Base-by-base conservation (phyloP, 768 basidiomycete species). In the Leucogyrophana mollusca region DNA sequence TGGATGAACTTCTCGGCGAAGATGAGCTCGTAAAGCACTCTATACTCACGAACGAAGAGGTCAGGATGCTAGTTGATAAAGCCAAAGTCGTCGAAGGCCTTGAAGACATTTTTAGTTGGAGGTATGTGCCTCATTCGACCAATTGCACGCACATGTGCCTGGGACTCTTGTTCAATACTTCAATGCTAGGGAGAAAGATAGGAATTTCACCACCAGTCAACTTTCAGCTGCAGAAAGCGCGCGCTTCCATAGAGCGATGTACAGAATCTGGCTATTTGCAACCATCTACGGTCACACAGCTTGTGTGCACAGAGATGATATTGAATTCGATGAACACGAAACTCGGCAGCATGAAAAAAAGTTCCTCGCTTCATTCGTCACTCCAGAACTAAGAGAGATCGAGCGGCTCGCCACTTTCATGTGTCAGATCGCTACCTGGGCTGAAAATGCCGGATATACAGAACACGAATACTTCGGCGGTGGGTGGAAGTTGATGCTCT, bases 51-150 rank as follows among this genome's bases (percentile, higher is more conserved):
- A 10, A 33, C 53, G 21, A 56, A 50, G 64, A 65, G 45, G 52
- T 40, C 43, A 27, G 46, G 43, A 14, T 48, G 9, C 39, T 73
- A 16, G 53, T 53, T 10, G n/a, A 37, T 2, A 56, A 62, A 41
- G 64, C 62, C 9, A 20, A 37, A n/a, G 50, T 56, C 11, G 60
- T 68, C 16, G 53, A 37, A 4, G 37, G 44, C 3, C 46, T 75
- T 25, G 72, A 73, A 55, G 64, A 65, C 36, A 49, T 73, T 1
- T 76, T 69, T 50, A 76, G 73, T 42, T 53, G 61, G 41, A 67
- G 66, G 74, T 66, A 56, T 14, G 10, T 5, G 37, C 32, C 27
- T 35, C 32, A 9, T 10, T 2, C 4, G 36, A 22, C 11, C 2
- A 30, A 34, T 9, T 17, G 11, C 14, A 13, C 8, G 23, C 54